Base-by-base conservation (phyloP, 805 yeast genomes). In the Candida tibetensis region DNA sequence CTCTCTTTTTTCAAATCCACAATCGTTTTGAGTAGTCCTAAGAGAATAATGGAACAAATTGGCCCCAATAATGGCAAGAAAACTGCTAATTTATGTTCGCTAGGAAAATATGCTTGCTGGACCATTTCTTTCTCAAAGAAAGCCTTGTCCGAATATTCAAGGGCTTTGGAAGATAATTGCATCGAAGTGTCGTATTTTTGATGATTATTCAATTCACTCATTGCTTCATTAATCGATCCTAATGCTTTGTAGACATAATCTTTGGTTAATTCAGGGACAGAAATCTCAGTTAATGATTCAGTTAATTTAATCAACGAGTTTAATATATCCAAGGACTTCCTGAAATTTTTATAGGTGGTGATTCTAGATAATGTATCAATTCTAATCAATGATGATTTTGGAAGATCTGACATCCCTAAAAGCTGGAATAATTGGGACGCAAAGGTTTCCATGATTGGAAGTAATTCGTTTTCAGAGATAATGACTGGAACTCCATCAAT, bases 51-150 rank as follows among this genome's bases (percentile, higher is more conserved):
- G 17, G 91, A 76, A 2, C 76, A 64, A 25, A 89, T 66, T 1
- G 99, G 99, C 0, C 98, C 98, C 25, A 90, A 58, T 31, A 91
- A 65, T 0, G 99, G 99, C 54, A 88, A 68, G 49, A 89, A 93
- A 1, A 93, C 95, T 0, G 99, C 98, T 53, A 93, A 71, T 58
- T 87, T 90, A 57, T 91, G 99, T 58, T 91, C 97, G 46, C 85
- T 91, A 0, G 99, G 98, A 69, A 90, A 88, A 59, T 85, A 89
- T 39, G 84, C 87, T 56, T 91, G 97, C 53, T 88, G 95, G 19
- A 93, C 87, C 96, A 93, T 91, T 58, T 84, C 90, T 50, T 86
- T 85, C 49, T 91, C 95, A 58, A 91, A 91, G 52, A 91, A 91
- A 0, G 98, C 97, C 32, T 69, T 69, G 47, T 81, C 74, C 0